Conservation (phyloP, 345 rosid species). For the Populus deltoides region DNA sequence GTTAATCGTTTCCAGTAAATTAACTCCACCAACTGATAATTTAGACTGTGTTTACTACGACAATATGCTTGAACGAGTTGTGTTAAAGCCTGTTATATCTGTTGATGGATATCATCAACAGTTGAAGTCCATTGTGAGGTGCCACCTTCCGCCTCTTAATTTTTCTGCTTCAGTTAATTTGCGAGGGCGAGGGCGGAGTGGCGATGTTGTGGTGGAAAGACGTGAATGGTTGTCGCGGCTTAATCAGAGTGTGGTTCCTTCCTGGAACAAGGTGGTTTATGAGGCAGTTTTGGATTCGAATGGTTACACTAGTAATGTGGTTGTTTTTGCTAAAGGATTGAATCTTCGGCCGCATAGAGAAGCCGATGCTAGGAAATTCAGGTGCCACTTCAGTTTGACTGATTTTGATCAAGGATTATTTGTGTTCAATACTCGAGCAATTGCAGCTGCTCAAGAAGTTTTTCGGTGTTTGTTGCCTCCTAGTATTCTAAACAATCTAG, state of each 20-base stretch:
- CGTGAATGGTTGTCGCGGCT: constrained; percentile 16
- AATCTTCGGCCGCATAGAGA: constrained; percentile 77
- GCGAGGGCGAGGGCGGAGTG: constrained; percentile 26
- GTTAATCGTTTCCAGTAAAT: constrained; percentile 44
- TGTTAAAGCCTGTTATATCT: constrained; percentile 42
- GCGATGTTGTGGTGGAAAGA: constrained; percentile 24
- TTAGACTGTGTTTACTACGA: constrained; percentile 62
- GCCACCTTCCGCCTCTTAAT: constrained; percentile 63
- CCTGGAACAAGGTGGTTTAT: constrained; percentile 72
- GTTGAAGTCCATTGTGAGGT: constrained; percentile 58
- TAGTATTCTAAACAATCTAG: constrained; percentile 44
- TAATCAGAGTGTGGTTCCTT: constrained; percentile 40
- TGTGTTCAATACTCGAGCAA: constrained; percentile 51
- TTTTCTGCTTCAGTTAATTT: constrained; percentile 58
- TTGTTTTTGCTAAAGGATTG: constrained; percentile 82
- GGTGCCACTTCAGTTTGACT: constrained; percentile 65
- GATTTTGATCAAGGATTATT: constrained; percentile 35
- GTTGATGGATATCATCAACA: constrained; percentile 53
- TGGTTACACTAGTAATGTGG: constrained; percentile 30
- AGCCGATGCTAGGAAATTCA: constrained; percentile 57
- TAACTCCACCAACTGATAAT: constrained; percentile 19
- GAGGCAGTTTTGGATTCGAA: constrained; percentile 69
- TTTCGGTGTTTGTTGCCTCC: constrained; percentile 77
- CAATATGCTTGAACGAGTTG: constrained; percentile 11
- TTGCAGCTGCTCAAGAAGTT: constrained; percentile 88